These are phyloP conservation scores for Nemophila menziesii DNA, from an alignment of 257 asterid genomes.

Conservation along the genomic window DNA sequence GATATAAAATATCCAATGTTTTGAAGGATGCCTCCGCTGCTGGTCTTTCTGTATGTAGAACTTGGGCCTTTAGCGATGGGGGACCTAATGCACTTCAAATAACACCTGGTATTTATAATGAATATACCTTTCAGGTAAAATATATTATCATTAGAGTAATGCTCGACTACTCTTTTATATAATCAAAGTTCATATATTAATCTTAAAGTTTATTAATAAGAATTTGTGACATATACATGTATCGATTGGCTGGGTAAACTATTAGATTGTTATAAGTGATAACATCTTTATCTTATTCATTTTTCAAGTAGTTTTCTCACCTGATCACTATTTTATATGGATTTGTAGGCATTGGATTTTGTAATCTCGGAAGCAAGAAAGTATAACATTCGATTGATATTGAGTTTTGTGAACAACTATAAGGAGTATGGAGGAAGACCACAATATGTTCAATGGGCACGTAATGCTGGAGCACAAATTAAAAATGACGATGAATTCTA, in stretches of 20 bases:
- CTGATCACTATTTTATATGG: neutral
- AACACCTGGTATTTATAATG: constrained; percentile 68
- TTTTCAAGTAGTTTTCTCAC: neutral
- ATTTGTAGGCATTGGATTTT: constrained; percentile 74
- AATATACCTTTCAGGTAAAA: constrained; percentile 52
- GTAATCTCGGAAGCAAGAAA: constrained; percentile 73
- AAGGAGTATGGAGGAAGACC: constrained; percentile 82
- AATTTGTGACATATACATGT: neutral
- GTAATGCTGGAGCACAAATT: constrained; percentile 48
- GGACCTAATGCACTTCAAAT: constrained; percentile 33
- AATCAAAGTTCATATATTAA: neutral
- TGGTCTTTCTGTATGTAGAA: constrained; percentile 41
- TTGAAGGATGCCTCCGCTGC: constrained; percentile 27
- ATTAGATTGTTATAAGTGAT: neutral
- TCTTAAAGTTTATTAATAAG: neutral
- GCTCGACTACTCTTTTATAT: too few relatives aligned
- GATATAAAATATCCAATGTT: constrained; percentile 31
- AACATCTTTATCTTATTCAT: neutral
- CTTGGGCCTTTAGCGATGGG: constrained; percentile 65
- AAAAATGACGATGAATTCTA: constrained; percentile 85
- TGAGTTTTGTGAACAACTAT: constrained; percentile 73
- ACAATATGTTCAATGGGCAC: constrained; percentile 89
- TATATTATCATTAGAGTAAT: neutral
- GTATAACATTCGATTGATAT: constrained; percentile 55
- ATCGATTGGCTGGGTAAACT: too few relatives aligned